Conservation (phyloP, 192 early-diverging fungal species). For the Umbelopsis sp. region DNA sequence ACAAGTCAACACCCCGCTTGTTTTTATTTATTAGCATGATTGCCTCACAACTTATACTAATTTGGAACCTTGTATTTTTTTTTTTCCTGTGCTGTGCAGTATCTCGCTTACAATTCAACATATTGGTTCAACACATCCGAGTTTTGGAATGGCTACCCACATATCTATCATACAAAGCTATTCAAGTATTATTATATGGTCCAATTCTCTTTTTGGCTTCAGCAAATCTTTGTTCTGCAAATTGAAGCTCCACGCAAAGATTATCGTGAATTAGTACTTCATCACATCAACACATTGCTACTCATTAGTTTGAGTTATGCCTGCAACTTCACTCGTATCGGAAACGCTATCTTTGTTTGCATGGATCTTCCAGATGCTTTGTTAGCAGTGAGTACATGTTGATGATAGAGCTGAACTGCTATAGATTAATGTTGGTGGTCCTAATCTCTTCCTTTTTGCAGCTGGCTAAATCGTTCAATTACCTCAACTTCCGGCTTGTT, state of each 20-base stretch:
- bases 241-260: slow-evolving; percentile 62
- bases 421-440: not conserved
- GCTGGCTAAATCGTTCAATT: slow-evolving; percentile 79
- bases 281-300: slow-evolving; percentile 62
- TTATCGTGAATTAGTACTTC: slow-evolving; percentile 54
- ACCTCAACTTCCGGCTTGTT: slow-evolving; percentile 55
- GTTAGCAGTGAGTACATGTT: slow-evolving; percentile 49
- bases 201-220: slow-evolving; percentile 62
- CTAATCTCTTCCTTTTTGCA: slow-evolving; percentile 24
- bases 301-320: slow-evolving; percentile 58
- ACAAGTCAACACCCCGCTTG: too few relatives aligned
- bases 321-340: slow-evolving; percentile 62
- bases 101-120: slow-evolving; percentile 59
- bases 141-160: slow-evolving; percentile 59
- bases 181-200: slow-evolving; percentile 62
- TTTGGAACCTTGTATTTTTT: too few relatives aligned
- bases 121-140: slow-evolving; percentile 65
- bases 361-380: slow-evolving; percentile 69
- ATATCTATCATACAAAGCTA: slow-evolving; percentile 41
- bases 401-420: not conserved
- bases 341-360: slow-evolving; percentile 63
- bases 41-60: too few relatives aligned
- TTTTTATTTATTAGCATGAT: too few relatives aligned
- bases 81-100: slow-evolving; percentile 27
- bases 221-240: slow-evolving; percentile 60